A percentile compares a stretch with the other conserved stretches of the same genome.
phyloP scores from a whole-genome alignment of 1,139 yeast genomes.

The Sugiyamaella pinicola region DNA sequence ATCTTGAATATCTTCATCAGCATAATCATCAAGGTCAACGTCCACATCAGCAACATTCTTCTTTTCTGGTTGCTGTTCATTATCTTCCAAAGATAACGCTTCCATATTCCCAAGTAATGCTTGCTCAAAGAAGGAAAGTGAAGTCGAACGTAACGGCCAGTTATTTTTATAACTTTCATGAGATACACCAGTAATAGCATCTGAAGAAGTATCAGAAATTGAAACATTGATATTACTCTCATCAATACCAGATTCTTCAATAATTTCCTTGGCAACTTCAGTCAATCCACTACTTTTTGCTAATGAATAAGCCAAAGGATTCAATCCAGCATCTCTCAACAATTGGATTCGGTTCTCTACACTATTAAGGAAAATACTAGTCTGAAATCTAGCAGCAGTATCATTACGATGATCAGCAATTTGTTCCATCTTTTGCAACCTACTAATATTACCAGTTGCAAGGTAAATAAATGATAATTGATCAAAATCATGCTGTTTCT shows the following conservation, averaged over 20 bases:
- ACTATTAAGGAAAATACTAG: slow-evolving; percentile 76
- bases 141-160: slow-evolving; percentile 84
- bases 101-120: slow-evolving; percentile 82
- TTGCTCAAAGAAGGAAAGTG: slow-evolving; percentile 79
- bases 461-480: slow-evolving; percentile 86
- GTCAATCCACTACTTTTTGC: slow-evolving; percentile 86
- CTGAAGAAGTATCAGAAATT: slow-evolving; percentile 46
- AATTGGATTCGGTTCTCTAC: slow-evolving; percentile 74
- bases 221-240: slow-evolving; percentile 63
- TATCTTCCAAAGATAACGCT: slow-evolving; percentile 52
- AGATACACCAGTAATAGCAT: slow-evolving; percentile 51
- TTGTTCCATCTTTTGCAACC: slow-evolving; percentile 79
- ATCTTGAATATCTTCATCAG: slow-evolving; percentile 43
- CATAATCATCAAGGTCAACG: slow-evolving; percentile 33
- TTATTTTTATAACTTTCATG: slow-evolving; percentile 52
- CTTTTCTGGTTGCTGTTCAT: slow-evolving; percentile 22
- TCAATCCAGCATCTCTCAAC: slow-evolving; percentile 75
- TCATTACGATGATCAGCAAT: slow-evolving; percentile 92
- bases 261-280: slow-evolving; percentile 69
- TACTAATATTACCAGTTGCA: slow-evolving; percentile 74
- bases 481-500: slow-evolving; percentile 83
- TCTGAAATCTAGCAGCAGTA: slow-evolving; percentile 75
- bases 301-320: slow-evolving; percentile 88
- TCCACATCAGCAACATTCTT: slow-evolving; percentile 27
- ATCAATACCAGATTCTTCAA: slow-evolving; percentile 62